Base-by-base conservation (phyloP, 208 protist species). In the Sergeia podlipaevii region DNA sequence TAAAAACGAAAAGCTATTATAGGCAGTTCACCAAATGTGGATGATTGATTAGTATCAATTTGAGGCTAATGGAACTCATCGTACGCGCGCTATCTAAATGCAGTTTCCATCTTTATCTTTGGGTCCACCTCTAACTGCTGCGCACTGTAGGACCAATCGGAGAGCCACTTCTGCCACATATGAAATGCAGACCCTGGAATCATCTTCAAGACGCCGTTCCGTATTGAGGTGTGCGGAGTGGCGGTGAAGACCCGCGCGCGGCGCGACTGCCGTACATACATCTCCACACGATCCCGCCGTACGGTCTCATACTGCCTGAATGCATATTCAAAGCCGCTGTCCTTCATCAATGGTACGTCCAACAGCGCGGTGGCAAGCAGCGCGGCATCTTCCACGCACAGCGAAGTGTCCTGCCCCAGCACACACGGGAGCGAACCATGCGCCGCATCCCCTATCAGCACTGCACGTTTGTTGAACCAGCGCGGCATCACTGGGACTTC, bases 311-410 rank as follows among this genome's bases (percentile, higher is more conserved):
- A 95, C 57, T 86, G 82, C 13, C 53, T 62, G 47, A 95, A 95
- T 1, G 73, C 85, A 52, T 95, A 95, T 67, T 86, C 82, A 54
- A 89, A 88, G 21, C 89, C 89, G 37, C 51, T 74, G 62, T 95
- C 89, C 8, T 58, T 77, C 36, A 67, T 55, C 36, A 95, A 57
- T 15, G 89, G 89, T 17, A 93, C 77, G 50, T 95, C 89, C 15
- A 87, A 41, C 18, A 95, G 67, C 4, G 80, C 70, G 13, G 85
- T 85, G 2, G 89, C 82, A 7, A 93, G 64, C n/a, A 95, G 37
- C 2, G 89, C 89, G 15, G 89, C 89, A 48, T 95, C 89, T 50
- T 95, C 85, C 5, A 95, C 82, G 54, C 89, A 95, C 32, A 95
- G 58, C 1, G 83, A 92, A 11, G 89, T 80, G 46, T 95, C 89